Evolutionary conservation across 257 asterid species (phyloP).

Genomic region (Fraxinus excelsior): DNA sequence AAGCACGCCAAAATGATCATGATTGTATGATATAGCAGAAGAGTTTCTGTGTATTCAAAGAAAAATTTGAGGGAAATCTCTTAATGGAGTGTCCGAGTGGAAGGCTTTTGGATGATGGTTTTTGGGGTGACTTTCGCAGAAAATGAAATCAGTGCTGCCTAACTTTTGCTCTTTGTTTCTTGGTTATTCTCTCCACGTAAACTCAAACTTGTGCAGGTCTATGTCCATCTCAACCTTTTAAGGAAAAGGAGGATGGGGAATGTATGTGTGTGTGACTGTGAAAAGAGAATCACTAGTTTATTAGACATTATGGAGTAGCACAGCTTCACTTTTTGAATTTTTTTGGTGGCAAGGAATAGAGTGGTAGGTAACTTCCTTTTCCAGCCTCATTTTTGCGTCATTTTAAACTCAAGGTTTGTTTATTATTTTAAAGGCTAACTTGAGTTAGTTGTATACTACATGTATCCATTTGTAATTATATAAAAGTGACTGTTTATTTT

Average conservation of each 20-base stretch:
- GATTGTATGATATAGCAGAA: neutral
- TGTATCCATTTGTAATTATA: conserved; percentile 59
- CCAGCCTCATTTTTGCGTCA: conserved; percentile 43
- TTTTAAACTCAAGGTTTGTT: conserved; percentile 43
- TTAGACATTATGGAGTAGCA: conserved; percentile 34
- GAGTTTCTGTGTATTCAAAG: neutral
- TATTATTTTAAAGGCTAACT: conserved; percentile 47
- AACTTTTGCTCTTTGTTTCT: conserved; percentile 41
- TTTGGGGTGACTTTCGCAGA: conserved; percentile 19
- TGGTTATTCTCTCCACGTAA: conserved; percentile 40
- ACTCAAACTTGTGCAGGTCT: conserved; percentile 59
- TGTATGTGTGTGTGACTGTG: conserved; percentile 77
- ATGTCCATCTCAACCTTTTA: conserved; percentile 52
- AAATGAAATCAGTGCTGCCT: conserved; percentile 42
- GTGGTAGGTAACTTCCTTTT: conserved; percentile 44
- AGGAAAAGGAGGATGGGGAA: conserved; percentile 68
- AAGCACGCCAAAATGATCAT: neutral
- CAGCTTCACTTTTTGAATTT: conserved; percentile 2
- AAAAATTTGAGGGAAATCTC: neutral
- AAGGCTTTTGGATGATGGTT: neutral
- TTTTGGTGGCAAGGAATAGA: conserved; percentile 37
- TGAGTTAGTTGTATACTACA: conserved; percentile 16
- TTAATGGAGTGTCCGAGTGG: neutral
- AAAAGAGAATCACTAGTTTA: conserved; percentile 37
- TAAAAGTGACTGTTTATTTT: conserved; percentile 31